Evolutionary conservation across 305 asterid genomes (phyloP).

Genomic region (Ilex paraguariensis): DNA sequence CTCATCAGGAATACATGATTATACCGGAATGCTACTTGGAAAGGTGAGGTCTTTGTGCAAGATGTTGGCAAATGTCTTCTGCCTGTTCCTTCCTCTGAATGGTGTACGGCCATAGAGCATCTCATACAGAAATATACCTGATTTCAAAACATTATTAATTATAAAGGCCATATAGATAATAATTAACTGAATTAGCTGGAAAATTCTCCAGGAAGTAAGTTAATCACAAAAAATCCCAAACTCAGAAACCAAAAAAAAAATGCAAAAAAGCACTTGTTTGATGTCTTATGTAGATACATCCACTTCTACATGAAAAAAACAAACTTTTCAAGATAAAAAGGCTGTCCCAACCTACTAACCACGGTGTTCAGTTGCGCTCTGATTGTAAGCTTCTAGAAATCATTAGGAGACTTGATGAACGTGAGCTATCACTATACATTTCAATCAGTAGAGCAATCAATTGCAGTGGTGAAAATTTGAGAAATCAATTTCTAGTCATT

Average conservation of each 20-base stretch:
- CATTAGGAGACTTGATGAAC: no score
- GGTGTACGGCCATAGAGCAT: slow-evolving; percentile 99
- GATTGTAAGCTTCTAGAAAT: no score
- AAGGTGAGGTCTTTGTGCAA: slow-evolving; percentile 95
- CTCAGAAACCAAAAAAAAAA: no score
- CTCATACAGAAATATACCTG: slow-evolving; percentile 91
- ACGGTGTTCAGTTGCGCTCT: background rate
- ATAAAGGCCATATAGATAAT: background rate
- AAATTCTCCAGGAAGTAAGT: slow-evolving; percentile 4
- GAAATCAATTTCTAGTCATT: no score
- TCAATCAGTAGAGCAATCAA: no score
- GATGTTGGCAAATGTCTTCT: slow-evolving; percentile 92
- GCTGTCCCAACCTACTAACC: background rate
- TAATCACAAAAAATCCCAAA: background rate
- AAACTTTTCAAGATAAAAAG: background rate
- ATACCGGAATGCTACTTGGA: slow-evolving; percentile 97
- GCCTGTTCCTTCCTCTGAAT: slow-evolving; percentile 96
- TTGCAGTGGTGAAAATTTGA: no score
- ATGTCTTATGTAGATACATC: background rate
- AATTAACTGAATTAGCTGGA: background rate
- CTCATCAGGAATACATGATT: background rate
- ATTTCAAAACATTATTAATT: slow-evolving; percentile 14
- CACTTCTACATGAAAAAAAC: background rate
- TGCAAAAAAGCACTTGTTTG: background rate
- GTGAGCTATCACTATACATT: no score